These are phyloP conservation scores for Lachancea fermentati DNA, from an alignment of 805 yeast species.

Conservation along the genomic window DNA sequence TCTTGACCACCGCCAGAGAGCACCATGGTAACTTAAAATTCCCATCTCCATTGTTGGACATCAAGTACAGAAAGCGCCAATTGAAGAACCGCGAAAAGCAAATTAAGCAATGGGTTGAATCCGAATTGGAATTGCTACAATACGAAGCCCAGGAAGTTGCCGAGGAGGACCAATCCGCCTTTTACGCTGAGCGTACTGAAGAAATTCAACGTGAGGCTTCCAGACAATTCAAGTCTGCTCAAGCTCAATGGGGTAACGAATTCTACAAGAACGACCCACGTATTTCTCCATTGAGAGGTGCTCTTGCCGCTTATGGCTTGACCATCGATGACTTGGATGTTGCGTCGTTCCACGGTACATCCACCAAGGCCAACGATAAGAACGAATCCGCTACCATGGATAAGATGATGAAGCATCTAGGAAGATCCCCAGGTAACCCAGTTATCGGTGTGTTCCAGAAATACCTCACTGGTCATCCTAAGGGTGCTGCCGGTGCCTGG, in stretches of 20 bases:
- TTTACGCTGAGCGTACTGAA: constrained; percentile 77
- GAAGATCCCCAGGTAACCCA: constrained; percentile 97
- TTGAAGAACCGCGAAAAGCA: constrained; percentile 71
- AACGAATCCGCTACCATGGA: constrained; percentile 91
- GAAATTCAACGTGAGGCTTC: constrained; percentile 81
- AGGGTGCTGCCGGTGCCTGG: constrained; percentile 99
- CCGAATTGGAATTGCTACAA: constrained; percentile 63
- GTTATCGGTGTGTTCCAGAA: constrained; percentile 98
- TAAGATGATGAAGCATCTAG: constrained; percentile 89
- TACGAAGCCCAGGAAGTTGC: constrained; percentile 60
- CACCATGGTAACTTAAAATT: constrained; percentile 73
- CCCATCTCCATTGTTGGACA: constrained; percentile 75
- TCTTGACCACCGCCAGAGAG: constrained; percentile 96
- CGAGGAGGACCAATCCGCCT: constrained; percentile 47
- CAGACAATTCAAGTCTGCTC: constrained; percentile 82
- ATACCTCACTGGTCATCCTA: constrained; percentile 98
- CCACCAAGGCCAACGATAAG: constrained; percentile 97
- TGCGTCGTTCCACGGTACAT: constrained; percentile 99
- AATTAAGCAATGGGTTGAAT: constrained; percentile 77
- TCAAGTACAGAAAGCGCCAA: constrained; percentile 92
- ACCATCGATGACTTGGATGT: constrained; percentile 93
- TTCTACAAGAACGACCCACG: constrained; percentile 88
- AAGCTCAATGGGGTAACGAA: constrained; percentile 91
- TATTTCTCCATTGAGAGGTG: constrained; percentile 95
- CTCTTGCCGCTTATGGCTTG: constrained; percentile 88